phyloP scores from a whole-genome alignment of 2,329 filamentous ascomycete genomes.

The Hypoxylon sp. region DNA sequence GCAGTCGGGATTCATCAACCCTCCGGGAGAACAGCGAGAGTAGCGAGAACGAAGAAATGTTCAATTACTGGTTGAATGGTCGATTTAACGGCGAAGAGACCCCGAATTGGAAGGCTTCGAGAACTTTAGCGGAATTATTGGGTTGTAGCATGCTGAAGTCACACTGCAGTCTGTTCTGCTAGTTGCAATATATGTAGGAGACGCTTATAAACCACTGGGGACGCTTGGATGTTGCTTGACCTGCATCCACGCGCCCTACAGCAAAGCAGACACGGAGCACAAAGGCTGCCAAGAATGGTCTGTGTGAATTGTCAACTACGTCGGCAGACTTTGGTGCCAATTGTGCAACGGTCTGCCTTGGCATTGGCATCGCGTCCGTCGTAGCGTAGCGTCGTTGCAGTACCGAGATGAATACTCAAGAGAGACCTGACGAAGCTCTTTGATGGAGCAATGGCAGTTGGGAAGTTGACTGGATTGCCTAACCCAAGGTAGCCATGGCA shows the following conservation, averaged over 20 bases:
- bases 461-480: constrained; percentile 2
- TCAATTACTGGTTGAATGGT: constrained; percentile 43
- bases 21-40: constrained; percentile 12
- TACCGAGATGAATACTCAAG: constrained; percentile 39
- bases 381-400: constrained; percentile 42
- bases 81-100: constrained; percentile 47
- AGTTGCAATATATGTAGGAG: constrained; percentile 33
- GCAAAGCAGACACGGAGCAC: constrained; percentile 38
- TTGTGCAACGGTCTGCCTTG: constrained; percentile 43
- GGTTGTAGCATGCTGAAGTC: constrained; percentile 50
- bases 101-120: constrained; percentile 53
- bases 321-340: constrained; percentile 44
- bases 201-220: constrained; percentile 33
- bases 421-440: constrained; percentile 40
- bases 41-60: constrained; percentile 10
- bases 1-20: constrained; percentile 24
- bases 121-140: constrained; percentile 48
- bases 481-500: constrained; percentile 5
- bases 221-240: constrained; percentile 45
- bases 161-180: constrained; percentile 45
- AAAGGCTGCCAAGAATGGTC: constrained; percentile 43
- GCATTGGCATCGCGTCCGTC: constrained; percentile 36
- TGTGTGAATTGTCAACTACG: constrained; percentile 45
- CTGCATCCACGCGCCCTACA: constrained; percentile 44
- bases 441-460: constrained; percentile 28